These are phyloP conservation scores for Mycena venus DNA, from an alignment of 768 basidiomycete species.

Conservation along the genomic window DNA sequence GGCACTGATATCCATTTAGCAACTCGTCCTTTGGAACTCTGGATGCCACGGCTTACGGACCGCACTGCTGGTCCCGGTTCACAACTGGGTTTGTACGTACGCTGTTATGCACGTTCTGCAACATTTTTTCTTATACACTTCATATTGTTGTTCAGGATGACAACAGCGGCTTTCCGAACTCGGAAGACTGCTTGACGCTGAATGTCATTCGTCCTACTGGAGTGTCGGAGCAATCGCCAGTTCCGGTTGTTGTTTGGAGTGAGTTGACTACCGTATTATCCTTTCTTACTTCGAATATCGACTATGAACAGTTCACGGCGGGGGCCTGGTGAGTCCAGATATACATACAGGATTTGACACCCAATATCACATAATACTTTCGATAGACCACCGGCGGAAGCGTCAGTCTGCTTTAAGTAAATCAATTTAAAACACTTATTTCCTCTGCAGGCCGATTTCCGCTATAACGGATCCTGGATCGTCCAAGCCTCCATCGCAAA, in stretches of 20 bases:
- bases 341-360: conserved; percentile 8
- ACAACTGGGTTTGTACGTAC: conserved; percentile 31
- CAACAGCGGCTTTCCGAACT: conserved; percentile 26
- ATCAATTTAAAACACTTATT: too few species aligned
- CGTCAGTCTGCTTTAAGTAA: conserved; percentile 3
- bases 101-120: background rate
- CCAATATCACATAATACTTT: background rate
- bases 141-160: conserved; percentile 16
- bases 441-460: conserved; percentile 45
- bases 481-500: conserved; percentile 30
- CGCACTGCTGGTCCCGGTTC: conserved; percentile 31
- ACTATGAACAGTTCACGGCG: conserved; percentile 21
- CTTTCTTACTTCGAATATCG: conserved; percentile 27
- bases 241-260: conserved; percentile 48
- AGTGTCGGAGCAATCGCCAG: conserved; percentile 38
- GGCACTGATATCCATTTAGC: conserved; percentile 39
- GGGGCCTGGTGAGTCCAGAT: conserved; percentile 18
- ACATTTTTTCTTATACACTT: too few species aligned
- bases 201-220: conserved; percentile 48
- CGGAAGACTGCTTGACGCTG: conserved; percentile 47
- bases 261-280: background rate
- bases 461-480: conserved; percentile 43
- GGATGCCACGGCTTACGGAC: conserved; percentile 34
- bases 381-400: conserved; percentile 27
- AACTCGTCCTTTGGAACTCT: conserved; percentile 45